These are phyloP conservation scores for Coemansia sp. DNA, from an alignment of 192 early-diverging fungal species.

Conservation along the genomic window DNA sequence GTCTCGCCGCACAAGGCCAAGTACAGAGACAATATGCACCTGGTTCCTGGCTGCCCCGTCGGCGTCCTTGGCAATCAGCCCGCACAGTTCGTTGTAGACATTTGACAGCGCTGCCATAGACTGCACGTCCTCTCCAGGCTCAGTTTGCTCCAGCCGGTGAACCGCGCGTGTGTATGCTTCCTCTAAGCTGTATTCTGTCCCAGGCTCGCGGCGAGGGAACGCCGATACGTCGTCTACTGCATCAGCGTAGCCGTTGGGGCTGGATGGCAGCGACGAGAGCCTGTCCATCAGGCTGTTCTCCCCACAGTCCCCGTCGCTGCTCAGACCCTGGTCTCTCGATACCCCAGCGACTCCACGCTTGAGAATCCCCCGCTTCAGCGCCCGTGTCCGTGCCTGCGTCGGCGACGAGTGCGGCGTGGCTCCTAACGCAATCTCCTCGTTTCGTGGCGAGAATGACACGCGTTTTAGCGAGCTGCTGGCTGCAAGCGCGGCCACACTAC, in stretches of 20 bases:
- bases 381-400: constrained; percentile 21
- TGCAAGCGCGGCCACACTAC: neutral
- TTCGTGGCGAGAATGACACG: constrained; percentile 40
- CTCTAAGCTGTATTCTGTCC: neutral
- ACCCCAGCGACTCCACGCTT: constrained; percentile 8
- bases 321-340: neutral
- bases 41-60: neutral
- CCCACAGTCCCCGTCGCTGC: constrained; percentile 10
- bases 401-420: constrained; percentile 43
- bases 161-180: constrained; percentile 5
- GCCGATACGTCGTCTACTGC: neutral
- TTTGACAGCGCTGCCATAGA: neutral
- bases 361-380: constrained; percentile 31
- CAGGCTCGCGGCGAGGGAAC: neutral
- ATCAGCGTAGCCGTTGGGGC: neutral
- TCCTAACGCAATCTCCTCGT: constrained; percentile 28
- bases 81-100: constrained; percentile 23
- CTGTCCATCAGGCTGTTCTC: constrained; percentile 5
- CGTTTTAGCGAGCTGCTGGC: constrained; percentile 17
- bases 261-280: constrained; percentile 4
- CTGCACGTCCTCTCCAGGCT: neutral
- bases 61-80: constrained; percentile 1
- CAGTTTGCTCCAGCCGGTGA: neutral
- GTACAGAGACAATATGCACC: neutral
- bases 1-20: constrained; percentile 23